A percentile compares a stretch with the other conserved stretches of the same genome.
phyloP scores from a whole-genome alignment of 495 filamentous ascomycete genomes.

The Corynascus novoguineensis region DNA sequence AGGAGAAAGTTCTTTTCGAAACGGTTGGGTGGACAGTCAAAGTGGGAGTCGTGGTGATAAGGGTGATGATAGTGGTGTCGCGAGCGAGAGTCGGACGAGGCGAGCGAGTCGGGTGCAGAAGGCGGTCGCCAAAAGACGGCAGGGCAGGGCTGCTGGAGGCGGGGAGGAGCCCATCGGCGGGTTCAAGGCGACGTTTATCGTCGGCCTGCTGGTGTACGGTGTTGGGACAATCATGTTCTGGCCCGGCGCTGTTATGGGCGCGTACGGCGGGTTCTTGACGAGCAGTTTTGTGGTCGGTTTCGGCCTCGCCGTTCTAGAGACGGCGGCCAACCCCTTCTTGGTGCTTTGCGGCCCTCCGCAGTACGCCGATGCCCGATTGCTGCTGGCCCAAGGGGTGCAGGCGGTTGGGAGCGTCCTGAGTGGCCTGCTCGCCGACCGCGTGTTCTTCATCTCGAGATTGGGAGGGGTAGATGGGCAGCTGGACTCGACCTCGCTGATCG shows the following conservation, averaged over 20 bases:
- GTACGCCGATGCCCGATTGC: conserved; percentile 54
- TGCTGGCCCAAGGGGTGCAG: conserved; percentile 64
- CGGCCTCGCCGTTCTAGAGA: conserved; percentile 67
- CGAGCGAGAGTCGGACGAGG: neutral
- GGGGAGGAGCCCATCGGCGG: conserved; percentile 35
- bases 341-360: conserved; percentile 52
- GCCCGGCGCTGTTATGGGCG: conserved; percentile 56
- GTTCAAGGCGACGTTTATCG: conserved; percentile 60
- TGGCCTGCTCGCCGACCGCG: conserved; percentile 60
- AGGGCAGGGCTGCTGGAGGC: neutral
- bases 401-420: conserved; percentile 61
- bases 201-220: conserved; percentile 60
- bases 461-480: neutral
- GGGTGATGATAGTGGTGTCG: neutral
- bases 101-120: neutral
- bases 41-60: neutral
- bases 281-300: conserved; percentile 65
- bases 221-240: conserved; percentile 60
- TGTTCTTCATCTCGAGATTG: conserved; percentile 49
- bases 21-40: conserved; percentile 5
- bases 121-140: neutral
- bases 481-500: conserved; percentile 40
- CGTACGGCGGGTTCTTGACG: conserved; percentile 66
- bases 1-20: too few relatives aligned
- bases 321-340: conserved; percentile 55